A percentile compares a stretch with the other conserved stretches of the same genome.
These are phyloP conservation scores for Aspergillus homomorphus DNA, from an alignment of 495 filamentous ascomycete genomes.

Conservation along the genomic window DNA sequence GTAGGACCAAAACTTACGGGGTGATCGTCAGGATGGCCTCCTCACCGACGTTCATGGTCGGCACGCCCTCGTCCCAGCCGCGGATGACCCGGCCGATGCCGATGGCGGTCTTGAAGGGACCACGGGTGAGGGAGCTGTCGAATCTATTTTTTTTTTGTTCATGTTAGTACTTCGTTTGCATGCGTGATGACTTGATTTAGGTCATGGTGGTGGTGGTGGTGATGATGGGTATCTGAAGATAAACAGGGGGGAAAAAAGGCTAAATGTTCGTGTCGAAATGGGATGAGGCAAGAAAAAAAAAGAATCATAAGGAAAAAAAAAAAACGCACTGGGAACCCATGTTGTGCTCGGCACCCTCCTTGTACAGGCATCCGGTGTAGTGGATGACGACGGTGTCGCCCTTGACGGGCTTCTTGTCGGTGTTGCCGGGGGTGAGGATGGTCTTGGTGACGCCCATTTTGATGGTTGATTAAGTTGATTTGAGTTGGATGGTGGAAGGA, in stretches of 20 bases:
- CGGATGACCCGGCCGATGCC: slow-evolving; percentile 72
- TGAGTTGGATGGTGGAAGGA: slow-evolving; percentile 1
- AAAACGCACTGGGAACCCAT: slow-evolving; percentile 50
- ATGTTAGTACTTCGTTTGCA: background rate
- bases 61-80: slow-evolving; percentile 85
- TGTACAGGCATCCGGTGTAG: slow-evolving; percentile 78
- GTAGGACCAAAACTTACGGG: slow-evolving; percentile 50
- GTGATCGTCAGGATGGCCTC: slow-evolving; percentile 74
- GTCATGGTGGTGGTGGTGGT: background rate
- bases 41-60: slow-evolving; percentile 76
- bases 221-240: background rate
- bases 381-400: slow-evolving; percentile 73
- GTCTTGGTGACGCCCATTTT: slow-evolving; percentile 57
- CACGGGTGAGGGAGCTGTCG: slow-evolving; percentile 63
- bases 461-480: slow-evolving; percentile 18
- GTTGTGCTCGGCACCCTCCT: slow-evolving; percentile 49
- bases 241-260: background rate
- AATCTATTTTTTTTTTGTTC: slow-evolving; percentile 64
- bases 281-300: too few species aligned
- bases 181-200: background rate
- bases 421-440: slow-evolving; percentile 47
- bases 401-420: slow-evolving; percentile 50
- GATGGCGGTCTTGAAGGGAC: slow-evolving; percentile 64
- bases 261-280: too few species aligned
- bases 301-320: too few species aligned